A percentile compares a stretch with the other conserved stretches of the same genome.
Evolutionary conservation across 2,329 filamentous ascomycete genomes (phyloP).

Genomic region (Aspergillus felis): DNA sequence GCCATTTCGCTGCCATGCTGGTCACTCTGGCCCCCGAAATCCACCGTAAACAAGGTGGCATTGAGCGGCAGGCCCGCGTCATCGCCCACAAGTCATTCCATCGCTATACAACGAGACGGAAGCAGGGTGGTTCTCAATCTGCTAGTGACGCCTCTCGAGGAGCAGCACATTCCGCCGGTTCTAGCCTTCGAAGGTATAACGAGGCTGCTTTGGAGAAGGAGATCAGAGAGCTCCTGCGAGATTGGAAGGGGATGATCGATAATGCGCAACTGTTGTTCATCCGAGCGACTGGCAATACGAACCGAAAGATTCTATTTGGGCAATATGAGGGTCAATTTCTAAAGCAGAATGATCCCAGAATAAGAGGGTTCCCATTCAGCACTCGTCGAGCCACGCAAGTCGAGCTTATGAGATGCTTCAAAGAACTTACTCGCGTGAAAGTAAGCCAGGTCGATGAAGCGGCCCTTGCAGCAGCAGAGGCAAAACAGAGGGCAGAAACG

Average conservation of each 20-base stretch:
- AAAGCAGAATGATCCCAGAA: constrained; percentile 69
- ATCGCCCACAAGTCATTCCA: constrained; percentile 97
- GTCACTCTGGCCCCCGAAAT: constrained; percentile 80
- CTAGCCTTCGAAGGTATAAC: constrained; percentile 85
- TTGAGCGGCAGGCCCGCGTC: constrained; percentile 77
- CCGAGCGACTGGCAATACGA: constrained; percentile 80
- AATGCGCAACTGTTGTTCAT: constrained; percentile 82
- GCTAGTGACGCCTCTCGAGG: constrained; percentile 94
- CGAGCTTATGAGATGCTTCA: constrained; percentile 90
- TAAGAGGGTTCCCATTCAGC: constrained; percentile 88
- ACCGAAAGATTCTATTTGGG: constrained; percentile 81
- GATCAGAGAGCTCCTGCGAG: constrained; percentile 71
- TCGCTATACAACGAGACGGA: constrained; percentile 89
- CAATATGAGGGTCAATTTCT: constrained; percentile 87
- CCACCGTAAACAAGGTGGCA: constrained; percentile 63
- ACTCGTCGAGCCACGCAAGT: constrained; percentile 88
- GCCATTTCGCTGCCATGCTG: constrained; percentile 96
- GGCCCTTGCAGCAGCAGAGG: constrained; percentile 51
- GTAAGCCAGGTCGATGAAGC: constrained; percentile 71
- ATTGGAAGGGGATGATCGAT: constrained; percentile 85
- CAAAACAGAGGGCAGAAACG: constrained; percentile 41
- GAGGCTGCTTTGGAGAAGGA: constrained; percentile 88
- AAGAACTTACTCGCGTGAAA: constrained; percentile 89
- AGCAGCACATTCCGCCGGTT: constrained; percentile 87
- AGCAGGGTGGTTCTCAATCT: constrained; percentile 93